Base-by-base conservation (phyloP, 2,329 filamentous ascomycete species). In the Cytospora piceicola region DNA sequence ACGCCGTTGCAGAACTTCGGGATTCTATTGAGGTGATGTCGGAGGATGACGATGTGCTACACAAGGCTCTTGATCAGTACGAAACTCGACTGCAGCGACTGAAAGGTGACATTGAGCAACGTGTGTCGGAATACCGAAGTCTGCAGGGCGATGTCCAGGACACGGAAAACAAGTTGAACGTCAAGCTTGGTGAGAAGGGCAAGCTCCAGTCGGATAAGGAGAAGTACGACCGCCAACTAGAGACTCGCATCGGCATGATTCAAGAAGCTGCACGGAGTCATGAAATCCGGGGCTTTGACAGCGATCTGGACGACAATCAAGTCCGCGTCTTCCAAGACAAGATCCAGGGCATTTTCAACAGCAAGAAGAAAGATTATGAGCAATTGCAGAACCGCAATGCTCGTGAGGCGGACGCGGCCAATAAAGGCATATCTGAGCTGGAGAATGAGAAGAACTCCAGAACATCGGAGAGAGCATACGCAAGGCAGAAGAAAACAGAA, bases 161-260 rank as follows among this genome's bases (percentile, higher is more conserved):
- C 4, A 77, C 79, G 9, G 82, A 85, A 39, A 79, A 74, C 46
- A 75, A 81, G 5, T 75, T 86, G 52, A 83, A 83, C 0, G 70
- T 74, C 27, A 88, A 88, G 71, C 79, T 86, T 46, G 80, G 85
- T 0, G 90, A 93, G 71, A 84, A 88, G 71, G 94, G 94, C 53
- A 92, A 90, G 70, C 88, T 90, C 71, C 87, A 95, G 76, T 94
- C 94, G 2, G 90, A 97, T 74, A 93, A 94, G 78, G 90, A 92
- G 68, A 92, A 90, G 72, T 92, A 95, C 74, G 92, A 97, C 74
- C 87, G 90, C 4, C 91, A 97, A 70, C 75, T 97, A 4, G 82
- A 87, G 70, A 81, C 85, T 54, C 90, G 94, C 49, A 84, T 90
- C 72, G 83, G 85, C 12, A 85, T 96, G 75, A 88, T 97, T 63